These are phyloP conservation scores for Trichaptum fuscoviolaceum DNA, from an alignment of 768 basidiomycete species.

Conservation along the genomic window DNA sequence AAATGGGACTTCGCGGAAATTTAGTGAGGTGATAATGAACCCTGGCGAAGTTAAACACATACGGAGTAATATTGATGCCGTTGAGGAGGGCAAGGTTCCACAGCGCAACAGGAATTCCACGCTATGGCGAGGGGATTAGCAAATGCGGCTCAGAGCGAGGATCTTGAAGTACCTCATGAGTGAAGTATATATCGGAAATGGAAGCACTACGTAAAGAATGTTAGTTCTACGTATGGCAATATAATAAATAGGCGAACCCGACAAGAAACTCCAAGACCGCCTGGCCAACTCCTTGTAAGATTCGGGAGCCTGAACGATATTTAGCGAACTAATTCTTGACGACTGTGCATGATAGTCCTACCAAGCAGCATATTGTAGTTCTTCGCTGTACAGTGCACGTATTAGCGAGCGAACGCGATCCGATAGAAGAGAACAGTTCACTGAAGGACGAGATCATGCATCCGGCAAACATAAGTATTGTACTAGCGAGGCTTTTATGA, in stretches of 20 bases:
- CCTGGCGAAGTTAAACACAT: background rate
- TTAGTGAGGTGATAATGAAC: background rate
- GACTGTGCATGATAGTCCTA: background rate
- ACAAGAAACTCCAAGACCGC: background rate
- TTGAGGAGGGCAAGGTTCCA: conserved; percentile 15
- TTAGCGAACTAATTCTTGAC: background rate
- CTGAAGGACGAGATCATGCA: conserved; percentile 12
- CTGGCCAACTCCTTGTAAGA: background rate
- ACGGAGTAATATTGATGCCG: conserved; percentile 14
- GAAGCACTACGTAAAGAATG: background rate
- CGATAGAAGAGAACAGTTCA: background rate
- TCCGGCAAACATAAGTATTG: conserved; percentile 12
- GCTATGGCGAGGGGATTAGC: background rate
- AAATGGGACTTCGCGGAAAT: conserved; percentile 7
- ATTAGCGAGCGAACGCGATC: background rate
- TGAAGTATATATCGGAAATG: conserved; percentile 14
- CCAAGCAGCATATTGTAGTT: background rate
- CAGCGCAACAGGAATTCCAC: background rate
- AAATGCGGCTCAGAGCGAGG: background rate
- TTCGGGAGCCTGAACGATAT: background rate
- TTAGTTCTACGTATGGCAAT: background rate
- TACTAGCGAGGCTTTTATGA: conserved; percentile 2
- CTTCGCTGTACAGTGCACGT: background rate
- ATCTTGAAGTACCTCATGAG: conserved; percentile 8
- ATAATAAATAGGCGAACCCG: background rate